Conservation (phyloP, 352 stramenopile species). For the Pythium guiyangense region DNA sequence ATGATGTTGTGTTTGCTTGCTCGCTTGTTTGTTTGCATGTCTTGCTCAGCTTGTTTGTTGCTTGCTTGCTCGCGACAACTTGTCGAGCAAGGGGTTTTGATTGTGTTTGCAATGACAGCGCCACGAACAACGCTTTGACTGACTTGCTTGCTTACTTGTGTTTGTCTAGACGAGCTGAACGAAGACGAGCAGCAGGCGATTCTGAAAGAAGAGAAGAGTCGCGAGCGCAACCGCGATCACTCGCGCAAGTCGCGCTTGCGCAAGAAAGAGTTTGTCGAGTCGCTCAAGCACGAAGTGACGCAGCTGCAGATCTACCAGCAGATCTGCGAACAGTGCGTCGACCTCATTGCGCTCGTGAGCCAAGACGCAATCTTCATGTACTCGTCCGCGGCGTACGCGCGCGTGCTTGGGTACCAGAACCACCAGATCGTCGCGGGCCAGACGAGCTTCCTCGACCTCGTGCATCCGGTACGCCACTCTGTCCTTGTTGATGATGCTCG, state of each 20-base stretch:
- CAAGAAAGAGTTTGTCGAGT: constrained; percentile 95
- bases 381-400: constrained; percentile 60
- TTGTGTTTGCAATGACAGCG: not conserved
- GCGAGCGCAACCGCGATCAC: constrained; percentile 94
- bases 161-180: constrained; percentile 59
- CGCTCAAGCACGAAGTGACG: constrained; percentile 86
- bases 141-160: constrained; percentile 1
- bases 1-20: constrained; percentile 1
- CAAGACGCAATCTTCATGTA: constrained; percentile 65
- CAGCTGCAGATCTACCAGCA: constrained; percentile 85
- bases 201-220: constrained; percentile 80
- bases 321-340: constrained; percentile 77
- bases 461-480: constrained; percentile 57
- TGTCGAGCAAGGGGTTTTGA: not conserved
- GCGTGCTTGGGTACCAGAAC: constrained; percentile 71
- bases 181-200: constrained; percentile 77
- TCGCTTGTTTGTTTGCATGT: constrained; percentile 2
- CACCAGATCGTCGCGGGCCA: constrained; percentile 71
- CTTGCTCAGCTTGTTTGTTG: not conserved
- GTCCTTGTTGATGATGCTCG: constrained; percentile 2
- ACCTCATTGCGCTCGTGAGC: constrained; percentile 74
- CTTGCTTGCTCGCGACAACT: not conserved
- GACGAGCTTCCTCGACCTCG: constrained; percentile 80
- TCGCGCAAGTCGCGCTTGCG: constrained; percentile 92
- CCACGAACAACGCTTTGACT: not conserved